A percentile compares a stretch with the other conserved stretches of the same genome.
phyloP scores from a whole-genome alignment of 257 asterid genomes.

The Solanum clarkiae region DNA sequence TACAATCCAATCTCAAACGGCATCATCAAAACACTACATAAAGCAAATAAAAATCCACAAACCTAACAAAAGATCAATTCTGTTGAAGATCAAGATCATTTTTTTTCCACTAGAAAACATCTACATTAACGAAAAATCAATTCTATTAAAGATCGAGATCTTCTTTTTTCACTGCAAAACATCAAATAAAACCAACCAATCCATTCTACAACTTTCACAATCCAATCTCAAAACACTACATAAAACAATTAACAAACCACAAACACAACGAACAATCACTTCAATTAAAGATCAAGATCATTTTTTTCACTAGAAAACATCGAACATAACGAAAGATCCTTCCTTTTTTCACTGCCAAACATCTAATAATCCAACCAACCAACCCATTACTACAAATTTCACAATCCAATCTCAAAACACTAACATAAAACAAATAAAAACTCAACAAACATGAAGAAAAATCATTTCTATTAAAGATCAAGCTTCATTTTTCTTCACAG shows the following conservation, averaged over 20 bases:
- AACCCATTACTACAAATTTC: not conserved
- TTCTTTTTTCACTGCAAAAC: not conserved
- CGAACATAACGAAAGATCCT: not conserved
- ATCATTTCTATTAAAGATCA: slow-evolving; percentile 11
- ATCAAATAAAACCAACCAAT: not conserved
- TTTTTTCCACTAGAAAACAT: not conserved
- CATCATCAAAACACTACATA: not conserved
- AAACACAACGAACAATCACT: too few species aligned
- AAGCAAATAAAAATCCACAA: not conserved
- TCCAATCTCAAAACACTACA: too few species aligned
- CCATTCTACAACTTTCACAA: not conserved
- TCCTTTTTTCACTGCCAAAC: too few species aligned
- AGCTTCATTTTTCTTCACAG: slow-evolving; percentile 6
- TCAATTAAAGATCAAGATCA: not conserved
- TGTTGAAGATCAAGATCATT: slow-evolving; percentile 19
- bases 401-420: not conserved
- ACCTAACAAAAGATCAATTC: not conserved
- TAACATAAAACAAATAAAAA: not conserved
- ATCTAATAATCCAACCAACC: too few species aligned
- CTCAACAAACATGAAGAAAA: not conserved
- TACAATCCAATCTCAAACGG: too few species aligned
- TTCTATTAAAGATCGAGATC: not conserved
- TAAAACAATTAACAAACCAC: too few species aligned
- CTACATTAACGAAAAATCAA: not conserved
- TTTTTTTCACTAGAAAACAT: not conserved